A percentile compares a stretch with the other conserved stretches of the same genome.
Evolutionary conservation across 305 asterid species (phyloP).

Genomic region (Lippia alba): DNA sequence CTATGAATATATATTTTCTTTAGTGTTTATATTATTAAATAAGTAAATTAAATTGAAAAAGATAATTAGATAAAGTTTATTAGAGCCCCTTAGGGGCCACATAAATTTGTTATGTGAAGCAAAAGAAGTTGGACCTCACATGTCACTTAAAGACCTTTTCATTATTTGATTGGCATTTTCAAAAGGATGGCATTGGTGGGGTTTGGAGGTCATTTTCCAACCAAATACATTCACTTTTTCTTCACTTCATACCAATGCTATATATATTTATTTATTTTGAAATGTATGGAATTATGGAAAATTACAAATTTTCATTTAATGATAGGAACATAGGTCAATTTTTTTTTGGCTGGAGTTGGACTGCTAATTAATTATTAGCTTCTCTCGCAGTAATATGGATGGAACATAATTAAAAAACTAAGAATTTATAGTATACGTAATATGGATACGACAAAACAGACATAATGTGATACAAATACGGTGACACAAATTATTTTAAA

Average conservation of each 20-base stretch:
- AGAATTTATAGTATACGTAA: too few relatives aligned
- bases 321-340: constrained; percentile 8
- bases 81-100: constrained; percentile 30
- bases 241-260: background rate
- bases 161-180: constrained; percentile 34
- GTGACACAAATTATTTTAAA: too few relatives aligned
- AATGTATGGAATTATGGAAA: constrained; percentile 22
- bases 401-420: too few relatives aligned
- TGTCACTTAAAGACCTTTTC: constrained; percentile 32
- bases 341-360: constrained; percentile 1
- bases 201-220: constrained; percentile 28
- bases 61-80: background rate
- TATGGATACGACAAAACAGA: too few relatives aligned
- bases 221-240: constrained; percentile 32
- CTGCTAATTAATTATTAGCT: too few relatives aligned
- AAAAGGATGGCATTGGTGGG: constrained; percentile 37
- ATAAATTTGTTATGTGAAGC: constrained; percentile 24
- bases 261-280: background rate
- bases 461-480: too few relatives aligned
- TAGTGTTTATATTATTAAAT: background rate
- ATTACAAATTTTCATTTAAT: constrained; percentile 21
- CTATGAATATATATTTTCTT: background rate
- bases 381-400: too few relatives aligned
- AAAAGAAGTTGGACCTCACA: constrained; percentile 23
- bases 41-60: constrained; percentile 5